These are phyloP conservation scores for Oryza meridionalis DNA, from an alignment of 176 grass and related monocot genomes.

Conservation along the genomic window DNA sequence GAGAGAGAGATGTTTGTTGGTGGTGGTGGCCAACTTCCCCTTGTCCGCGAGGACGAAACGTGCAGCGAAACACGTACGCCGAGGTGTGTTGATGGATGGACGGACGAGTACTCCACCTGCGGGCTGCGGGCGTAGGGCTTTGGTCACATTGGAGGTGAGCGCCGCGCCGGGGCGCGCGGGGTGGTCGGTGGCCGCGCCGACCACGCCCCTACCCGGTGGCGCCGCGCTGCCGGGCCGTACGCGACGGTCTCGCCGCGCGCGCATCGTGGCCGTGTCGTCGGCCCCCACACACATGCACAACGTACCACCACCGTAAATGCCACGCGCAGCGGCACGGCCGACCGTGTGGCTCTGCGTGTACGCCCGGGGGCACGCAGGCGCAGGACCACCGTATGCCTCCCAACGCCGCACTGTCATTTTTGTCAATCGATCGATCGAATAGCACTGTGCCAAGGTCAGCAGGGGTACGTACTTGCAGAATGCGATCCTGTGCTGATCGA, in stretches of 20 bases:
- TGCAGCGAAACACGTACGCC: not conserved
- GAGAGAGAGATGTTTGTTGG: not conserved
- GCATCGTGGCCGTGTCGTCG: not conserved
- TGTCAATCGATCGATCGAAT: not conserved
- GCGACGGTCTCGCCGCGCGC: constrained; percentile 1
- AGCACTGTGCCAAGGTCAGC: not conserved
- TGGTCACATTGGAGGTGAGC: not conserved
- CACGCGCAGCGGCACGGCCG: not conserved
- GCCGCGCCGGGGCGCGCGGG: not conserved
- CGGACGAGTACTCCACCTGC: not conserved
- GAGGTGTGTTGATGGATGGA: not conserved
- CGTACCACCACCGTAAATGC: not conserved
- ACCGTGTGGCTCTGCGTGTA: not conserved
- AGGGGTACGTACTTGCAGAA: not conserved
- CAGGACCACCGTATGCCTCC: constrained; percentile 8
- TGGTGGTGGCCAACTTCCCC: not conserved
- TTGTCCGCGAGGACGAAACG: not conserved
- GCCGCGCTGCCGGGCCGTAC: not conserved
- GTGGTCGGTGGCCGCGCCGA: constrained; percentile 44
- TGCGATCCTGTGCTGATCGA: not conserved
- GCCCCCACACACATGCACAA: not conserved
- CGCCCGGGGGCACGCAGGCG: constrained; percentile 4
- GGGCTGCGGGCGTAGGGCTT: not conserved
- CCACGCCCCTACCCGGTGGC: not conserved
- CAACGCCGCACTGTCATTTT: not conserved